Percentiles rank a stretch among this genome's conserved stretches.
Conservation (phyloP, 2,329 filamentous ascomycete species). For the Huntiella decipiens region DNA sequence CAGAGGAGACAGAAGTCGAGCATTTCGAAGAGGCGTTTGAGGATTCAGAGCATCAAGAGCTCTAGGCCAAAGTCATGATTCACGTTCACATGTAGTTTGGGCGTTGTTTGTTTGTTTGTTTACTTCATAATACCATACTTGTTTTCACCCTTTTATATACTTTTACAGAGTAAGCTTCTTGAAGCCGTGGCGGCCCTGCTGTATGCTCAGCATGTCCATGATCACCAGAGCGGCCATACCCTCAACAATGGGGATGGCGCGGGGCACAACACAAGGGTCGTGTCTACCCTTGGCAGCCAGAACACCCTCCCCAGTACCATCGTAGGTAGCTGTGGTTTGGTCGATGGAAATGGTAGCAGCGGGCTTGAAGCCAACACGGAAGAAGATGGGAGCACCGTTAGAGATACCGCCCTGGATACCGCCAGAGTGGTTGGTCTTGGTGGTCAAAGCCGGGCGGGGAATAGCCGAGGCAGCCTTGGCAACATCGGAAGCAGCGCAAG, state of each 20-base stretch:
- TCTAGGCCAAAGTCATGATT: neutral
- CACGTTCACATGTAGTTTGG: neutral
- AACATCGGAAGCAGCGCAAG: slow-evolving; percentile 22
- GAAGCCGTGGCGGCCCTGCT: slow-evolving; percentile 38
- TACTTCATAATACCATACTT: slow-evolving; percentile 1
- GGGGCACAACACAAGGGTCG: slow-evolving; percentile 79
- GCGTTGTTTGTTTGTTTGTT: neutral
- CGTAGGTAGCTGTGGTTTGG: slow-evolving; percentile 68
- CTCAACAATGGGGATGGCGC: slow-evolving; percentile 77
- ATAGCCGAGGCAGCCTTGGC: slow-evolving; percentile 24
- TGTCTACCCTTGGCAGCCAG: slow-evolving; percentile 86
- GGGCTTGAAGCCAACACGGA: slow-evolving; percentile 87
- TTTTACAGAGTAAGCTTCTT: slow-evolving; percentile 11
- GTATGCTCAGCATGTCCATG: slow-evolving; percentile 71
- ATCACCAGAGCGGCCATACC: slow-evolving; percentile 76
- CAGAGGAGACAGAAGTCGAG: neutral
- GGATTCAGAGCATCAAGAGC: neutral
- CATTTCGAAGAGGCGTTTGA: neutral
- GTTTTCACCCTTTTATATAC: slow-evolving; percentile 2
- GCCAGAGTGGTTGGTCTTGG: slow-evolving; percentile 86
- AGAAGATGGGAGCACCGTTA: slow-evolving; percentile 87
- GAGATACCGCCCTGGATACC: slow-evolving; percentile 91
- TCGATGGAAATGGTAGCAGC: slow-evolving; percentile 82
- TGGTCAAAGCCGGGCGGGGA: slow-evolving; percentile 43
- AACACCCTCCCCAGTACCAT: slow-evolving; percentile 48